Conservation (phyloP, 495 filamentous ascomycete genomes). For the Lindgomyces ingoldianus region DNA sequence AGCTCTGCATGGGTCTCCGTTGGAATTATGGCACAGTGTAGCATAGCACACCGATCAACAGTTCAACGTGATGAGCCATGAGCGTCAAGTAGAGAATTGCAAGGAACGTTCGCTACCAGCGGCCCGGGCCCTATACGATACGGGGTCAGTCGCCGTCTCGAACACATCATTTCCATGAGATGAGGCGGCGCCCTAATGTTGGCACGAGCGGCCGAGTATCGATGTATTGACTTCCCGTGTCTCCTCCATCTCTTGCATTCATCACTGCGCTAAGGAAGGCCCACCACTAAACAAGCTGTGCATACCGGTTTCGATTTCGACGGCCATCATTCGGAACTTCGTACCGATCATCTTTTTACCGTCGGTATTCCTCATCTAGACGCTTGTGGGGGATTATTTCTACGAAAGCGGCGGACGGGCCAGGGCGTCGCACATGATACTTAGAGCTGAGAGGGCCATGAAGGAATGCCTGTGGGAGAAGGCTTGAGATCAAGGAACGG, state of each 20-base stretch:
- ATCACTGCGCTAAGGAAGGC: not conserved
- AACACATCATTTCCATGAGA: not conserved
- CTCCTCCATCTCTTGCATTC: not conserved
- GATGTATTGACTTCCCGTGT: not conserved
- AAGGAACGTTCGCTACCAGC: not conserved
- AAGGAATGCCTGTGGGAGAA: too few species aligned
- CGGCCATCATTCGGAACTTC: too few species aligned
- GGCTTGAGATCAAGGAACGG: too few species aligned
- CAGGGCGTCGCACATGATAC: too few species aligned
- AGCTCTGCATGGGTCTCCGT: not conserved
- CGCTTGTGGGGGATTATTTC: too few species aligned
- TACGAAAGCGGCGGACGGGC: too few species aligned
- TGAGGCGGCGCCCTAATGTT: not conserved
- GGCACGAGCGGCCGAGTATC: not conserved
- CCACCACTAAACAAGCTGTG: not conserved
- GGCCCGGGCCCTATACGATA: too few species aligned
- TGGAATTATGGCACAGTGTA: not conserved
- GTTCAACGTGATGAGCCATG: too few species aligned
- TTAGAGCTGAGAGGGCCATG: too few species aligned
- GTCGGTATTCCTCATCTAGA: too few species aligned
- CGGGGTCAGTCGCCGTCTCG: not conserved
- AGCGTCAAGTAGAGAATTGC: not conserved
- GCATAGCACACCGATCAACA: not conserved
- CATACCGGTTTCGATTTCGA: too few species aligned
- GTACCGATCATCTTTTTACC: too few species aligned